Evolutionary conservation across 192 early-diverging fungal genomes (phyloP), one percentile per base, ranked within the genome.

Genomic region (Mortierella hygrophila): DNA sequence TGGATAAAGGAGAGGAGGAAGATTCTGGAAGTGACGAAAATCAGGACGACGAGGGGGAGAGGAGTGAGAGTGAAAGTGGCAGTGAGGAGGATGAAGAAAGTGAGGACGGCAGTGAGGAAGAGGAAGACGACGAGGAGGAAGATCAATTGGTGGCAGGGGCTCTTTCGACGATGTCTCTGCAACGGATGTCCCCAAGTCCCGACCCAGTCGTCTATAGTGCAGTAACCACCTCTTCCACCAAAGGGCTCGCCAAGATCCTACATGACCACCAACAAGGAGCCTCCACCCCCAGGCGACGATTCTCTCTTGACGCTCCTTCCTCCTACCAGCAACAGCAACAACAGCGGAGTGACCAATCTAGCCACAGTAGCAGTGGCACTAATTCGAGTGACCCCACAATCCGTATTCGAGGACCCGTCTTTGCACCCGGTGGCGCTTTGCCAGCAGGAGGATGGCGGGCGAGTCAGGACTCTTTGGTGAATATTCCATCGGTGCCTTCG

Each of bases 311-410:
- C 6, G 38, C 77, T 37, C 16, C 1, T 37, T 26, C 4, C 46
- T 55, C 13, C 32, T 55, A 65, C 18, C 21, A 26, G n/a, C 46
- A 68, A 41, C 68, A 41, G 46, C 49, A 40, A 68, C 60, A 47
- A 16, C 32, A 21, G 6, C 35, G 71, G 35, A 46, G 41, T 63
- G 72, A 29, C 3, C 54, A 32, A 23, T 47, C 37, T 32, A 60
- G 46, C 21, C 38, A n/a, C 0, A 63, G 55, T 47, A 37, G 81
- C 16, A 74, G 81, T 35, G 82, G 72, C 20, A 78, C 37, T 16
- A 83, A 65, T 20, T 83, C 82, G 1, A 47, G 49, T 4, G 72
- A 83, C 1, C 54, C 77, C 2, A 83, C 82, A 4, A n/a, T 78
- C 37, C 81, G 81, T 23, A 20, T 47, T 13, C 37, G 29, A 23